Conservation (phyloP, 1,139 yeast genomes). For the Taphrina sp. region DNA sequence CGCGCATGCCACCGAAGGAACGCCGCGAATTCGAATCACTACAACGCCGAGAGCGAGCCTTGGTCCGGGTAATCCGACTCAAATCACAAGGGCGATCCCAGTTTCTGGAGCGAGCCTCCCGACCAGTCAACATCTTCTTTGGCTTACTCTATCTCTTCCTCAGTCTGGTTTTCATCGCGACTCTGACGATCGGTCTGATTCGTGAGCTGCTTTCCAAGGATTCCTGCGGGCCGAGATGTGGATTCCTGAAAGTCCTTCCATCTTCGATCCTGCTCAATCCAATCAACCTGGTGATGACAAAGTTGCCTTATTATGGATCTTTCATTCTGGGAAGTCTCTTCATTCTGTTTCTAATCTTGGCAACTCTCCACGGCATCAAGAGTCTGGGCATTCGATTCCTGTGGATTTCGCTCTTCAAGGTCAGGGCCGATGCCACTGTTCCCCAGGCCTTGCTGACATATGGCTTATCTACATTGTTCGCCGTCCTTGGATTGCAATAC, state of each 20-base stretch:
- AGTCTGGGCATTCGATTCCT: conserved; percentile 38
- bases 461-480: conserved; percentile 36
- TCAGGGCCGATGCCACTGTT: conserved; percentile 37
- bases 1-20: conserved; percentile 38
- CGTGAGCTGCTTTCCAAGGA: conserved; percentile 4
- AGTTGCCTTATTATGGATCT: not conserved
- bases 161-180: conserved; percentile 35
- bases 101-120: conserved; percentile 33
- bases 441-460: conserved; percentile 39
- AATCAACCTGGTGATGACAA: not conserved
- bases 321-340: conserved; percentile 36
- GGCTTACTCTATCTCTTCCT: conserved; percentile 35
- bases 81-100: conserved; percentile 35
- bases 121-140: conserved; percentile 35
- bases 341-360: conserved; percentile 37
- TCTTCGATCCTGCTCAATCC: conserved; percentile 20
- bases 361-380: conserved; percentile 37
- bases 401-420: conserved; percentile 38
- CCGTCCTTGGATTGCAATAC: conserved; percentile 38
- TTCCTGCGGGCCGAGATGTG: conserved; percentile 37
- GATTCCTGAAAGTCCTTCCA: conserved; percentile 26
- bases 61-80: conserved; percentile 37
- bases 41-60: conserved; percentile 40
- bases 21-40: conserved; percentile 38
- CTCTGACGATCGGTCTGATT: conserved; percentile 35